Conservation (phyloP, 106 monocot species). For the Platanthera guangdongensis region DNA sequence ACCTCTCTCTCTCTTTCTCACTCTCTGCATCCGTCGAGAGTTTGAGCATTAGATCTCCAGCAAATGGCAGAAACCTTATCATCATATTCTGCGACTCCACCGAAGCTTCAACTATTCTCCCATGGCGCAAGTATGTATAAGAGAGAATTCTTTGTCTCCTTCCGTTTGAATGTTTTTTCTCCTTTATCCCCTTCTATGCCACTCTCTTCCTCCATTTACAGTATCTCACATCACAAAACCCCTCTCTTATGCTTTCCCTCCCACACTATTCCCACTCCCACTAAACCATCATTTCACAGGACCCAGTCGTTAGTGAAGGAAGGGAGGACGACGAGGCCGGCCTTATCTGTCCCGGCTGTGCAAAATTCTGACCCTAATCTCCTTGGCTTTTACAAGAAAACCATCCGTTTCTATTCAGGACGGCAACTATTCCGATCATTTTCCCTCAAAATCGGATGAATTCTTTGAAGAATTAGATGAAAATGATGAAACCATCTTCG, state of each 20-base stretch:
- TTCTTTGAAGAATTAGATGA: conserved; percentile 29
- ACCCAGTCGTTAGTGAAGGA: conserved; percentile 58
- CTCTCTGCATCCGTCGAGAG: conserved; percentile 20
- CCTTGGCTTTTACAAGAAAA: conserved; percentile 69
- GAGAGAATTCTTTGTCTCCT: background rate
- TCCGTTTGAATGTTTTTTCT: background rate
- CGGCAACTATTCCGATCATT: background rate
- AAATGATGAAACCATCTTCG: conserved; percentile 16
- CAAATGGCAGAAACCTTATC: background rate
- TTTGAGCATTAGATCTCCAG: background rate
- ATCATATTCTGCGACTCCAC: background rate
- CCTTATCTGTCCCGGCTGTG: conserved; percentile 87
- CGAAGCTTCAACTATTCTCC: background rate
- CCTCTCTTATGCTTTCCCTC: conserved; percentile 15
- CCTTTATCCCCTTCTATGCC: background rate
- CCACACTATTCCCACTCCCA: conserved; percentile 1
- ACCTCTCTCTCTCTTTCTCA: conserved; percentile 6
- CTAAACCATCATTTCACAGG: conserved; percentile 1
- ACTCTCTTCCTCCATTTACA: background rate
- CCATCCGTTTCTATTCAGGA: background rate
- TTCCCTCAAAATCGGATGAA: conserved; percentile 18
- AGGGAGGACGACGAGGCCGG: conserved; percentile 43
- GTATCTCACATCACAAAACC: conserved; percentile 4
- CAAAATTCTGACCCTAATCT: conserved; percentile 67
- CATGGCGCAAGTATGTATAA: background rate